phyloP scores from a whole-genome alignment of 768 basidiomycete species.

The Clitopilus passeckerianus region DNA sequence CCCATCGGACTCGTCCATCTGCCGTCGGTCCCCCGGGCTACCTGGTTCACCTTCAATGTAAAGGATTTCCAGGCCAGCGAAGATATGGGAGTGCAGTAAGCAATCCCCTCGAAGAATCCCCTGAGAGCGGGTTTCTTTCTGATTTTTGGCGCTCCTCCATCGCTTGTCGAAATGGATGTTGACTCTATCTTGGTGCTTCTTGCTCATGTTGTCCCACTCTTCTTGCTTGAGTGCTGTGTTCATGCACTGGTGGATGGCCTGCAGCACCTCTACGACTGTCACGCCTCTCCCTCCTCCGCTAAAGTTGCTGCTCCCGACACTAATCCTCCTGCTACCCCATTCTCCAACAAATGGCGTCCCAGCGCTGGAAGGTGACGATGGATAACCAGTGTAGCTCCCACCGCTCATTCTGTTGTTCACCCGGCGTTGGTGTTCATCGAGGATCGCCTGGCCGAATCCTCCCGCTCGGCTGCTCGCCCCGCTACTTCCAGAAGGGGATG shows the following conservation, averaged over 20 bases:
- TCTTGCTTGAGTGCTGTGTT: slow-evolving; percentile 27
- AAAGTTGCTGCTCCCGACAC: background rate
- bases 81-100: slow-evolving; percentile 40
- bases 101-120: slow-evolving; percentile 48
- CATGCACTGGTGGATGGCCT: slow-evolving; percentile 37
- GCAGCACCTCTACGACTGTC: slow-evolving; percentile 47
- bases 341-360: background rate
- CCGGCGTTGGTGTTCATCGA: background rate
- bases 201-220: slow-evolving; percentile 39
- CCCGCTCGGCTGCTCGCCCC: background rate
- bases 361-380: background rate
- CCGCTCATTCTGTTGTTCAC: background rate
- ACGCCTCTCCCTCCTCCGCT: slow-evolving; percentile 24
- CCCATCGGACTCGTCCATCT: background rate
- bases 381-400: background rate
- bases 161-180: slow-evolving; percentile 38
- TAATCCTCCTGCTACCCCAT: background rate
- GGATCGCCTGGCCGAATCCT: background rate
- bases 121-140: slow-evolving; percentile 24
- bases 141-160: slow-evolving; percentile 33
- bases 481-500: background rate
- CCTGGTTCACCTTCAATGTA: background rate
- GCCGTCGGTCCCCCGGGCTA: background rate
- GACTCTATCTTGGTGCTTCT: slow-evolving; percentile 37
- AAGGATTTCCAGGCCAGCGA: slow-evolving; percentile 32